Base-by-base conservation (phyloP, 116 monocot genomes). In the Phalaenopsis hybrid region DNA sequence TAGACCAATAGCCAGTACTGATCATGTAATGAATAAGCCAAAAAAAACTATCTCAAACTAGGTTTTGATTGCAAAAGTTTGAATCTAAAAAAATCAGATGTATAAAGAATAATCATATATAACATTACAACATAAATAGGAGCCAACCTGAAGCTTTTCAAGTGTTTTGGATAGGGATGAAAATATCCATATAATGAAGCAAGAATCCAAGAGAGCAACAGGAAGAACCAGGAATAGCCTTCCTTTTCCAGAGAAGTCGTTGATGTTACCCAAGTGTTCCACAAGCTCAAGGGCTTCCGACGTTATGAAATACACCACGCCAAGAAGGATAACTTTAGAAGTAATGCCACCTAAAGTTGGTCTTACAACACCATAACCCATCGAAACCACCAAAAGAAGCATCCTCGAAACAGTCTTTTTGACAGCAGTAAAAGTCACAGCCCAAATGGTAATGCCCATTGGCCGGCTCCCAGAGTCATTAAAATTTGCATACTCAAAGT, bases 171-270 rank as follows among this genome's bases (percentile, higher is more conserved):
- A 97, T 65, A 97, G 81, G 41, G 97, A 97, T 49, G 97, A 92
- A 91, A 97, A 97, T 84, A 97, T 97, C 97, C 97, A 97, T 68
- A 97, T 81, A 77, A 97, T 97, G 81, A 97, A 97, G 84, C 87
- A 89, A 59, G 94, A 88, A 85, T 97, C 97, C 82, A 97, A 88
- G 25, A 97, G 75, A 82, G 97, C 97, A 81, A 97, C 94, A 74
- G 97, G 94, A 50, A 97, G 77, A 52, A 97, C 97, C n/a, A 97
- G 85, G 81, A 97, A 92, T 57, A 97, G 85, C 81, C 91, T 92
- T 80, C 88, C 88, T 88, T 97, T 97, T 70, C 97, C 97, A 81
- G 94, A 84, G 74, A 94, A 97, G 83, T 97, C 97, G 79, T 97
- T 97, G 79, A 97, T 87, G 76, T 97, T 97, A 77, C 97, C 97